Base-by-base conservation (phyloP, 2,329 filamentous ascomycete genomes). In the Magnaporthiopsis incrustans region DNA sequence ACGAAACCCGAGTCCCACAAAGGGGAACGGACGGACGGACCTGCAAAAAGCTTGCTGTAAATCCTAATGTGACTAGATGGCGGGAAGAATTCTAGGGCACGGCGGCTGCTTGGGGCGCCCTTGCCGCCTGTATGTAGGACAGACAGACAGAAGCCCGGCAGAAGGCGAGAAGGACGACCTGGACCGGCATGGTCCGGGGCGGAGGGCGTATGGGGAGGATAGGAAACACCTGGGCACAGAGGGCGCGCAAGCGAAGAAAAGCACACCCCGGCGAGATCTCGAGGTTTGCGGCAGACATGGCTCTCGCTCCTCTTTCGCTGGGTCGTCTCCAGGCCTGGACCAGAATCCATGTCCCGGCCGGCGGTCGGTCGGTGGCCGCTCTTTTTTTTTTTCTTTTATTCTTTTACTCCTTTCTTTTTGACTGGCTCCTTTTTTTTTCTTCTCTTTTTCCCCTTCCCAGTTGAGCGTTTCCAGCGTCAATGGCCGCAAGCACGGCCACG, bases 401-500 rank as follows among this genome's bases (percentile, higher is more conserved):
- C 30, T 30, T 30, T 30, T 30, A 30, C 7, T 30, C 30, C 7
- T 30, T 30, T 30, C 30, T 22, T 50, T 50, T 18, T 50, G 15
- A 50, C 57, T 15, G 25, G 25, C 25, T 26, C n/a, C 14, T 35
- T 1, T 10, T 59, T 22, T 62, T 57, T 62, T 62, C 14, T 35
- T 1, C 3, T 59, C 27, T 62, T 57, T 62, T 62, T 33, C 44
- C 11, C 26, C 35, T 30, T 35, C 26, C 58, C 27, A 59, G 32
- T 32, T 30, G 60, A 62, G 60, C 35, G 35, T 33, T 25, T 32
- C 50, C 32, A 62, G 22, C 35, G 35, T 33, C 25, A 11, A 60
- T 32, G 4, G 38, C 65, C 64, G 60, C 61, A 59, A 61, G 64
- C 62, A 60, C 35, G 30, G 58, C 59, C 64, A 53, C 62, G 32